Evolutionary conservation across 768 basidiomycete species (phyloP).

Genomic region (Suillus paluster): DNA sequence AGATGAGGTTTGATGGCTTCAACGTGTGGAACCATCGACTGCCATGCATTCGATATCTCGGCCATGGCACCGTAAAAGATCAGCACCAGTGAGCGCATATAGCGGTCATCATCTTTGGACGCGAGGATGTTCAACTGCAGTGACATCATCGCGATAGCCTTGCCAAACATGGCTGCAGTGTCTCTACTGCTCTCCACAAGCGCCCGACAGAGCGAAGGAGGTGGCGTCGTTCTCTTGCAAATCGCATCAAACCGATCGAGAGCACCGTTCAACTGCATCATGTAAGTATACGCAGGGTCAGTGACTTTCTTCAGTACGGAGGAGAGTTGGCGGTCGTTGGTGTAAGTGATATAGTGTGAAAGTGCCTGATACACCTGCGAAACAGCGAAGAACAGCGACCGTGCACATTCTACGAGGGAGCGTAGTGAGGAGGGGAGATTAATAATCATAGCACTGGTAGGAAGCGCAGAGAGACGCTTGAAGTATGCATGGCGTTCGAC

Average conservation of each 20-base stretch:
- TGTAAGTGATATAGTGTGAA: constrained; percentile 84
- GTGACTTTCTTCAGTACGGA: constrained; percentile 83
- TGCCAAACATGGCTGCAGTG: constrained; percentile 81
- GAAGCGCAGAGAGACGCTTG: constrained; percentile 83
- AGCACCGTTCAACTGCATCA: constrained; percentile 82
- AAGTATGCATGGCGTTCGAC: constrained; percentile 93
- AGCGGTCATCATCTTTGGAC: constrained; percentile 80
- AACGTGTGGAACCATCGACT: constrained; percentile 69
- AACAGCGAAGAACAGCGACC: constrained; percentile 89
- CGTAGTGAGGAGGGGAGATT: constrained; percentile 73
- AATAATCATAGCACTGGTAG: constrained; percentile 59
- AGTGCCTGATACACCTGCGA: constrained; percentile 91
- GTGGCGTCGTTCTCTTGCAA: constrained; percentile 69
- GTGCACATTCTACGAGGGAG: constrained; percentile 81
- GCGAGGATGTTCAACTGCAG: constrained; percentile 82
- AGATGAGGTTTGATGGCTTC: constrained; percentile 71
- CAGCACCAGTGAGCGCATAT: constrained; percentile 82
- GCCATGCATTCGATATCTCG: constrained; percentile 89
- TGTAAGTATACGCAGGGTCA: constrained; percentile 80
- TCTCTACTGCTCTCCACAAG: constrained; percentile 87
- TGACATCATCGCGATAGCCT: constrained; percentile 82
- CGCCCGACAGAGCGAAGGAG: constrained; percentile 71
- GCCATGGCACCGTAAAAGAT: constrained; percentile 89
- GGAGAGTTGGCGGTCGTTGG: constrained; percentile 81
- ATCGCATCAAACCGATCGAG: constrained; percentile 90